A percentile compares a stretch with the other conserved stretches of the same genome.
Conservation (phyloP, 2,329 filamentous ascomycete species). For the Cladosporium oxysporum region DNA sequence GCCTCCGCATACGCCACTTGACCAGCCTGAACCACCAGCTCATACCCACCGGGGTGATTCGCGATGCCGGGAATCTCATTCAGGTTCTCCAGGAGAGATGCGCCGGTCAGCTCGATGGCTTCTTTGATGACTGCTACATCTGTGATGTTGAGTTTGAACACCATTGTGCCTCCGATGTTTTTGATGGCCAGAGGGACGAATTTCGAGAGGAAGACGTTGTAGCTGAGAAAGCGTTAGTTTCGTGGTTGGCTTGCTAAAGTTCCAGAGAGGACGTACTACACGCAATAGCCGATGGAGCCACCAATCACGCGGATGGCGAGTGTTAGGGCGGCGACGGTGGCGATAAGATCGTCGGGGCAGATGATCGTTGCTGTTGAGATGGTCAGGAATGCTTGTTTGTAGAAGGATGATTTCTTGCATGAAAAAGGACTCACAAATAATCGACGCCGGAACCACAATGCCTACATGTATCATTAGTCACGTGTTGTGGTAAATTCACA, state of each 20-base stretch:
- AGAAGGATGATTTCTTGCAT: too few species aligned
- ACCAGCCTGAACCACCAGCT: conserved; percentile 28
- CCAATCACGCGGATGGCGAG: conserved; percentile 70
- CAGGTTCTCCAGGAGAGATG: conserved; percentile 54
- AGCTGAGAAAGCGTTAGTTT: conserved; percentile 36
- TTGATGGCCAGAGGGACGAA: conserved; percentile 48
- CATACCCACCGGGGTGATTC: conserved; percentile 44
- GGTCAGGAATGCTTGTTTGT: neutral
- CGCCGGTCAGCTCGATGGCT: conserved; percentile 56
- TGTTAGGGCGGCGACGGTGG: conserved; percentile 67
- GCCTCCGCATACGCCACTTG: conserved; percentile 33
- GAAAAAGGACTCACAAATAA: conserved; percentile 48
- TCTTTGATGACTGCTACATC: conserved; percentile 48
- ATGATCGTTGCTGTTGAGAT: conserved; percentile 60
- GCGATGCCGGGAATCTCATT: conserved; percentile 54
- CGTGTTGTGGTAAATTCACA: neutral
- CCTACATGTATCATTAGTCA: neutral
- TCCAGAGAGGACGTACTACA: conserved; percentile 35
- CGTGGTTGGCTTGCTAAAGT: conserved; percentile 36
- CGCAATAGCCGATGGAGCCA: conserved; percentile 56
- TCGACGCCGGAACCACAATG: conserved; percentile 67
- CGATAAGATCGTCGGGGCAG: conserved; percentile 69
- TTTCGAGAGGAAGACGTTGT: conserved; percentile 52
- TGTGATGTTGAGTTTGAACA: conserved; percentile 51
- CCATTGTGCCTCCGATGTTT: conserved; percentile 55